phyloP scores from a whole-genome alignment of 108 stramenopile genomes.

The Schizochytrium sp. region DNA sequence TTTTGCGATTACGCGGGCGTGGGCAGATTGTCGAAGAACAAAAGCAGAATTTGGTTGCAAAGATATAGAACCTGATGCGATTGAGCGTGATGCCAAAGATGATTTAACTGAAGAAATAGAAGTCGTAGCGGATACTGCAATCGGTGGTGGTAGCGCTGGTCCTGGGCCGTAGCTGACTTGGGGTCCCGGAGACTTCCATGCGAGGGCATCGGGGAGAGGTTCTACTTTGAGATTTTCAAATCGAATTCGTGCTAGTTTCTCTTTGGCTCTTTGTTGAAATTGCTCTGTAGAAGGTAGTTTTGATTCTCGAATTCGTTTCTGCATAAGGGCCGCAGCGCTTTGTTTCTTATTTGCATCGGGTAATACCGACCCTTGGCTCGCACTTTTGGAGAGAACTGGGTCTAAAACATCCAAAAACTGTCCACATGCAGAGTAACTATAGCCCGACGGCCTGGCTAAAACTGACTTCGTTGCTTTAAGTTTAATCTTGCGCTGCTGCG shows the following conservation, averaged over 20 bases:
- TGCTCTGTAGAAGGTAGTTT: not conserved
- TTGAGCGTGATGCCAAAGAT: not conserved
- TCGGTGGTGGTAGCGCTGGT: not conserved
- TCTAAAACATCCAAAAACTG: not conserved
- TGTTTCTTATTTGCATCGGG: not conserved
- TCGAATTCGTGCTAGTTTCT: not conserved
- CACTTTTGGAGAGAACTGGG: not conserved
- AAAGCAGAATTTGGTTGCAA: not conserved
- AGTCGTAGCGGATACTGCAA: not conserved
- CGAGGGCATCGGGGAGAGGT: not conserved
- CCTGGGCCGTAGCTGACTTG: not conserved
- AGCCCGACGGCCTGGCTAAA: not conserved
- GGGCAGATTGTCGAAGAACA: not conserved
- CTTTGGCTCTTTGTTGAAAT: not conserved
- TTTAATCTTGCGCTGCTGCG: not conserved
- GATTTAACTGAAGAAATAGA: not conserved
- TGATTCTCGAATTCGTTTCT: not conserved
- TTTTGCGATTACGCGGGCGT: not conserved
- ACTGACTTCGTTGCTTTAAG: not conserved
- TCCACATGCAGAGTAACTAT: constrained; percentile 13
- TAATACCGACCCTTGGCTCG: not conserved
- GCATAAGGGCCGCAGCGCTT: not conserved
- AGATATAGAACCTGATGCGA: not conserved
- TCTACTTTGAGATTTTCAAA: not conserved
- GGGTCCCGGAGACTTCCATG: not conserved